phyloP scores from a whole-genome alignment of 352 stramenopile genomes.

The Phytophthora sojae region DNA sequence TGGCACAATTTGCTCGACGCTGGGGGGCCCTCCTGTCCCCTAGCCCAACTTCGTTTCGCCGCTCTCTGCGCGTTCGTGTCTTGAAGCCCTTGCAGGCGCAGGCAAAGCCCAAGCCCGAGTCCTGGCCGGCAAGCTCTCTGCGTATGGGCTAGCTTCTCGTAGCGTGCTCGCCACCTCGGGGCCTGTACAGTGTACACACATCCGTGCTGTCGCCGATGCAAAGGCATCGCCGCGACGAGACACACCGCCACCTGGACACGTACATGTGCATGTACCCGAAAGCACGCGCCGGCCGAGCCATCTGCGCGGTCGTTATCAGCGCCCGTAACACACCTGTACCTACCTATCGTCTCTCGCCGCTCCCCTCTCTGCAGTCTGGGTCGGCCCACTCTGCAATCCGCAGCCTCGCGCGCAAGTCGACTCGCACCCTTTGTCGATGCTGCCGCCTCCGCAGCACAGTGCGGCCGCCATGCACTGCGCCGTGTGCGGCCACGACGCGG shows the following conservation, averaged over 20 bases:
- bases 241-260: constrained; percentile 17
- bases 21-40: constrained; percentile 12
- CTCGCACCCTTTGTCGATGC: constrained; percentile 11
- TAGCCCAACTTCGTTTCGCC: constrained; percentile 34
- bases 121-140: neutral
- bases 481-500: constrained; percentile 38
- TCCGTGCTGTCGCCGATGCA: neutral
- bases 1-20: neutral
- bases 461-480: constrained; percentile 16
- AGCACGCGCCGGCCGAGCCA: constrained; percentile 17
- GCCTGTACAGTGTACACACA: constrained; percentile 23
- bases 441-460: neutral
- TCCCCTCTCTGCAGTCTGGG: constrained; percentile 20
- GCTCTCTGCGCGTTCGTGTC: neutral
- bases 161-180: neutral
- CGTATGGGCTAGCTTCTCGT: too few relatives aligned
- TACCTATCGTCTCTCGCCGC: constrained; percentile 14
- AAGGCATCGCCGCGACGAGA: constrained; percentile 11
- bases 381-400: constrained; percentile 29
- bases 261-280: neutral
- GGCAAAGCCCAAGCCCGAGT: neutral
- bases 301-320: constrained; percentile 21
- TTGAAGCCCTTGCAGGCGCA: neutral
- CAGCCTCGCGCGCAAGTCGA: constrained; percentile 13
- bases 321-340: constrained; percentile 14